A percentile compares a stretch with the other conserved stretches of the same genome.
phyloP scores from a whole-genome alignment of 805 yeast species.

The Clavispora santaluciae region DNA sequence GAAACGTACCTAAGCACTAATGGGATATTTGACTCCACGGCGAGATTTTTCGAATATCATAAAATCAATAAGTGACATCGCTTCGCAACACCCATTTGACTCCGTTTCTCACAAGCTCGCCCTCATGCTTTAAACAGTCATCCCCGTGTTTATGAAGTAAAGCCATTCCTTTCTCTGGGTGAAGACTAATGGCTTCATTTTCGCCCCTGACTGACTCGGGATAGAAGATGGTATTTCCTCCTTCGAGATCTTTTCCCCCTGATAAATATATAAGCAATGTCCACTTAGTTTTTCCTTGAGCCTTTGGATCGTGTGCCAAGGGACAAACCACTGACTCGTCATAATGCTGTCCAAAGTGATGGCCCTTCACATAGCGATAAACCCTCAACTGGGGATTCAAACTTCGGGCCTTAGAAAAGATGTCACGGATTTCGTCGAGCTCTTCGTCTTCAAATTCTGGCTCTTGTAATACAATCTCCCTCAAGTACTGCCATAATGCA shows the following conservation, averaged over 20 bases:
- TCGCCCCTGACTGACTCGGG: constrained; percentile 18
- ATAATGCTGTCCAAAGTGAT: constrained; percentile 56
- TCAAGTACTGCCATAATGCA: constrained; percentile 42
- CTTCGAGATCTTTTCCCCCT: constrained; percentile 50
- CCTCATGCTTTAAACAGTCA: constrained; percentile 59
- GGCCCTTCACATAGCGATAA: constrained; percentile 53
- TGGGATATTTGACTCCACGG: not conserved
- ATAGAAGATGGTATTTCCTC: constrained; percentile 59
- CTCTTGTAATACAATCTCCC: constrained; percentile 22
- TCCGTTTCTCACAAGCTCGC: constrained; percentile 45
- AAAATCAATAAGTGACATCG: constrained; percentile 34
- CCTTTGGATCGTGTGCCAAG: constrained; percentile 18
- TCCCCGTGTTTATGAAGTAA: constrained; percentile 63
- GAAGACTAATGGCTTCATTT: constrained; percentile 28
- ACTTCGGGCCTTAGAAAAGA: constrained; percentile 39
- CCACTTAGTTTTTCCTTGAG: constrained; percentile 48
- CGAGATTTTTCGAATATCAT: not conserved
- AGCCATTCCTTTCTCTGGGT: constrained; percentile 53
- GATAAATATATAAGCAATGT: constrained; percentile 54
- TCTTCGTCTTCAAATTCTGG: constrained; percentile 28
- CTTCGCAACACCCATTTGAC: constrained; percentile 61
- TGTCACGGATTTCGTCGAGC: constrained; percentile 15
- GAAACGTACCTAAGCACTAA: not conserved
- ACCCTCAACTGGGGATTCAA: constrained; percentile 53
- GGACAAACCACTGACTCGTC: constrained; percentile 49